phyloP scores from a whole-genome alignment of 2,329 filamentous ascomycete species.

The Cladophialophora immunda region DNA sequence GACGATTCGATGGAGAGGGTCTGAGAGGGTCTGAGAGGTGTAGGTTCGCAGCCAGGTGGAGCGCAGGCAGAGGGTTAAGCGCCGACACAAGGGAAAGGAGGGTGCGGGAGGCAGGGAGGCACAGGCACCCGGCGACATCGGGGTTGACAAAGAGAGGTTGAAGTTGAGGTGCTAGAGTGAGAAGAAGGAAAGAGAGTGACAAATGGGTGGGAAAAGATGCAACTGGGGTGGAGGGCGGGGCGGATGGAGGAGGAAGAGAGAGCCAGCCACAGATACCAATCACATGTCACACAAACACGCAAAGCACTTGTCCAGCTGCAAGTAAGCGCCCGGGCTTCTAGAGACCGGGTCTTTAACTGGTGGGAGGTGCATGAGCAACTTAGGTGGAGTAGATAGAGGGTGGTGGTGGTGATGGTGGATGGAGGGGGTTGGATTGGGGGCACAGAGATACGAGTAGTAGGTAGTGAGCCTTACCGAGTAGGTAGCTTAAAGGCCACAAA shows the following conservation, averaged over 20 bases:
- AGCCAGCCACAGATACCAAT: conserved; percentile 6
- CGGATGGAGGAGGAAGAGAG: conserved; percentile 2
- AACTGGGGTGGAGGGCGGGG: not conserved
- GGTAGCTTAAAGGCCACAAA: too few species aligned
- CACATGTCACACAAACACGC: not conserved
- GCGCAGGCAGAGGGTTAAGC: conserved; percentile 28
- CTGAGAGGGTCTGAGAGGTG: not conserved
- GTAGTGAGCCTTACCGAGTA: too few species aligned
- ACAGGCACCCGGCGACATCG: conserved; percentile 5
- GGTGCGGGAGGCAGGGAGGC: conserved; percentile 29
- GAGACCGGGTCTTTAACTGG: not conserved
- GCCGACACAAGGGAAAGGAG: conserved; percentile 34
- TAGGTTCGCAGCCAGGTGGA: conserved; percentile 9
- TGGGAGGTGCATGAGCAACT: not conserved
- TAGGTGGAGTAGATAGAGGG: not conserved
- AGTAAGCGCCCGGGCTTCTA: conserved; percentile 29
- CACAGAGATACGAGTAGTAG: too few species aligned
- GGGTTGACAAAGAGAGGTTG: not conserved
- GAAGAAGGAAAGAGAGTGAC: conserved; percentile 2
- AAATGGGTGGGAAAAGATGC: too few species aligned
- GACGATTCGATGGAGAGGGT: conserved; percentile 22
- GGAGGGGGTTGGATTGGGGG: too few species aligned
- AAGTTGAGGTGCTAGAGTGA: not conserved
- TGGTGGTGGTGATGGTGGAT: not conserved
- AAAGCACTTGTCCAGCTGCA: conserved; percentile 24